Percentiles rank a stretch among this genome's conserved stretches.
Conservation (phyloP, 805 yeast species). For the Metschnikowia baotianmanensis region DNA sequence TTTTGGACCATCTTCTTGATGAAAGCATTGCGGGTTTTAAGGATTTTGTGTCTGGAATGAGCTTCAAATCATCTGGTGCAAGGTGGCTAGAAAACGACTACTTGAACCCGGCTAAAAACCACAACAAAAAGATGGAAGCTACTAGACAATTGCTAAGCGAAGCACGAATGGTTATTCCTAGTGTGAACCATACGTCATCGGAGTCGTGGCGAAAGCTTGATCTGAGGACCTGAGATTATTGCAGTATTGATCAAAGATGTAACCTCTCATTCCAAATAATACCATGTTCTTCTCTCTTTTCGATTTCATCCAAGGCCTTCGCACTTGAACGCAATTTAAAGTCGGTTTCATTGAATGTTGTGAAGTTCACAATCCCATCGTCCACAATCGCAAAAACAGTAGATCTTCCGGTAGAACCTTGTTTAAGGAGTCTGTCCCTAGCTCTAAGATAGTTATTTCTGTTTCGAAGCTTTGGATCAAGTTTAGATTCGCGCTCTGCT, state of each 20-base stretch:
- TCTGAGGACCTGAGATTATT: background rate
- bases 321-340: constrained; percentile 32
- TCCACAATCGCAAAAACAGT: constrained; percentile 71
- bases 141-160: background rate
- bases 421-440: constrained; percentile 44
- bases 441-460: constrained; percentile 27
- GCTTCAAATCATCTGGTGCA: constrained; percentile 3
- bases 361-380: constrained; percentile 69
- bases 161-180: background rate
- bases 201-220: background rate
- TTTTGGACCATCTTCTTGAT: constrained; percentile 6
- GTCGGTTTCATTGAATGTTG: constrained; percentile 49
- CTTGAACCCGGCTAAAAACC: background rate
- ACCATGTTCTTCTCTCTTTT: constrained; percentile 13
- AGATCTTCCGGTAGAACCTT: constrained; percentile 46
- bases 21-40: constrained; percentile 11
- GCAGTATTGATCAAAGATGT: background rate
- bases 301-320: constrained; percentile 11
- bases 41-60: constrained; percentile 1
- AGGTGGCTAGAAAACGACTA: constrained; percentile 2
- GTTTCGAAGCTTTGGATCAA: constrained; percentile 24
- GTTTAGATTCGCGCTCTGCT: constrained; percentile 27
- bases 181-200: too few relatives aligned
- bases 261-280: constrained; percentile 17
- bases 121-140: background rate